A percentile compares a stretch with the other conserved stretches of the same genome.
These are phyloP conservation scores for Trypanosomatidae sp. DNA, from an alignment of 208 protist species.

Conservation along the genomic window DNA sequence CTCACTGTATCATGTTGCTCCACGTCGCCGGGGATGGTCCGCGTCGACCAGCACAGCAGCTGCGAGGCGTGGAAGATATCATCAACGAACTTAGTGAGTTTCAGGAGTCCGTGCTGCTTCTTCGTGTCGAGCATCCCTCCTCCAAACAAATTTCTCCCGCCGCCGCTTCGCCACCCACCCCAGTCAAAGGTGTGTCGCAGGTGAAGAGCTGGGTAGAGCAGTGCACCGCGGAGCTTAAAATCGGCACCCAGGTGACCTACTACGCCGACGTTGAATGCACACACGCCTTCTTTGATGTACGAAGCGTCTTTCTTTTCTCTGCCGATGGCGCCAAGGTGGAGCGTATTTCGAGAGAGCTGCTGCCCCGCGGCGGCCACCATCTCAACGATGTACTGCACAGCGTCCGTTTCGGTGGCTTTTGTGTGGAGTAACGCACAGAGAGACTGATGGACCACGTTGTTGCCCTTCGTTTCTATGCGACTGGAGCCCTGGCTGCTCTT, in stretches of 20 bases:
- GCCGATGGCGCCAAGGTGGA: conserved; percentile 33
- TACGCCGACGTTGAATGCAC: conserved; percentile 30
- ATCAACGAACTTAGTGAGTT: conserved; percentile 52
- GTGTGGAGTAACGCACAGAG: background rate
- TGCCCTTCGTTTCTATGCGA: background rate
- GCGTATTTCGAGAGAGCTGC: conserved; percentile 41
- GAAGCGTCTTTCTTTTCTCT: conserved; percentile 36
- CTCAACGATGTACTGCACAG: conserved; percentile 29
- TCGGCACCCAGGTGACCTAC: conserved; percentile 51
- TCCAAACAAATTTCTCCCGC: background rate
- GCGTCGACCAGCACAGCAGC: conserved; percentile 11
- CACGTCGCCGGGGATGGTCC: conserved; percentile 23
- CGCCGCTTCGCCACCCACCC: background rate
- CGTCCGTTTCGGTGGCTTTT: conserved; percentile 39
- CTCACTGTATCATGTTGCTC: conserved; percentile 31
- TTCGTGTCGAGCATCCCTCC: conserved; percentile 23
- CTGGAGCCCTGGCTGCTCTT: background rate
- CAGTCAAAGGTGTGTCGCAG: conserved; percentile 29
- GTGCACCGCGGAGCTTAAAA: conserved; percentile 20
- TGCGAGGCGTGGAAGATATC: conserved; percentile 39
- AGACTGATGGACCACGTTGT: background rate
- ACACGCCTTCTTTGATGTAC: conserved; percentile 35
- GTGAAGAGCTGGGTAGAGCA: conserved; percentile 21
- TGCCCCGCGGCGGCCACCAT: conserved; percentile 22
- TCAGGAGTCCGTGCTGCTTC: conserved; percentile 41